Base-by-base conservation (phyloP, 371 early-diverging fungal species). In the Lichtheimia ramosa region DNA sequence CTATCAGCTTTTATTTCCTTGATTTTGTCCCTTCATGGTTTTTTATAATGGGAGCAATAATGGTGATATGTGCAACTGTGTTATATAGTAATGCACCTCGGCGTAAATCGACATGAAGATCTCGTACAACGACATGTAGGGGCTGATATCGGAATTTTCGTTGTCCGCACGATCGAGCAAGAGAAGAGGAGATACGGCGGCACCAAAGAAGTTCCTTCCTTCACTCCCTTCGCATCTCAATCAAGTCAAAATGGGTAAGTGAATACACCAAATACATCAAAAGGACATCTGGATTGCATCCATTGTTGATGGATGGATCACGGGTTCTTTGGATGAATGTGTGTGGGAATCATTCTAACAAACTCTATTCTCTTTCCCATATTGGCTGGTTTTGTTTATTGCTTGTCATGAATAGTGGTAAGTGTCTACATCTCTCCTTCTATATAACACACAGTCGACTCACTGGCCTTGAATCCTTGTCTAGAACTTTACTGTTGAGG, bases 1-100 rank as follows among this genome's bases (percentile, higher is more conserved):
- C 89, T 43, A 85, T 86, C 14, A 86, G 86, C 15, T 80, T 88
- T 54, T 86, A 83, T 52, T 65, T 89, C 10, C 92, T 92, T 63
- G 82, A 86, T 63, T 90, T 91, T 71, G 68, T 81, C 28, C 82
- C 90, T 7, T 83, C 88, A n/a, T 25, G 74, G 5, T 69, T 74
- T 28, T 93, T 93, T 77, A 71, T 82, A n/a, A 46, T 89, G 6
- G 95, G 95, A 15, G 76, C 92, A 0, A 39, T 73, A 10, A 68
- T 85, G 34, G 90, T 89, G 51, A 84, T 89, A 56, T 23, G 72
- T 14, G 81, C 88, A 0, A 84, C 88, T 7, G 85, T 75, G 59
- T 66, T 89, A 1, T 89, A 89, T 62, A 86, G 86, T 27, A 34
- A 16, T 12, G 51, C 42, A 18, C 46, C 46, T 46, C 46, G 46